Evolutionary conservation across 108 stramenopile species (phyloP).

Genomic region (Cyclotella choctawhatcheeana): DNA sequence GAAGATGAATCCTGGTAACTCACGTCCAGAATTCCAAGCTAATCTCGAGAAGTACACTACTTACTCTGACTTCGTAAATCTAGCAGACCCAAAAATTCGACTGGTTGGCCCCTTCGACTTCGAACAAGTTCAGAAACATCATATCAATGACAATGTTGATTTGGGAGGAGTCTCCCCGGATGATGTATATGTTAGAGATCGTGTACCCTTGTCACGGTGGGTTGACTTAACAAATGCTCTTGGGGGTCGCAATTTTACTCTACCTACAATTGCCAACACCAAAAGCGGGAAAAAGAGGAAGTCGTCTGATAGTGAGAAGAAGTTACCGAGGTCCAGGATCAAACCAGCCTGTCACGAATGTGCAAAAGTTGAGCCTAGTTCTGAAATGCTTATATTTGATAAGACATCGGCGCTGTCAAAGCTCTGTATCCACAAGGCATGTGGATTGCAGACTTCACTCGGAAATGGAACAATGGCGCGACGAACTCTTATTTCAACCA

Average conservation of each 20-base stretch:
- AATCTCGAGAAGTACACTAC: slow-evolving; percentile 23
- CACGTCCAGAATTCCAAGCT: slow-evolving; percentile 18
- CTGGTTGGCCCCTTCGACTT: slow-evolving; percentile 45
- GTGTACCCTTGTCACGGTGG: slow-evolving; percentile 33
- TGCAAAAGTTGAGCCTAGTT: slow-evolving; percentile 5
- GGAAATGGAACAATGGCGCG: not conserved
- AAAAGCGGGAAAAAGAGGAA: slow-evolving; percentile 17
- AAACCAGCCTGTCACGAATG: slow-evolving; percentile 6
- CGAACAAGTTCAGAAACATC: slow-evolving; percentile 4
- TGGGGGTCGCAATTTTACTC: slow-evolving; percentile 12
- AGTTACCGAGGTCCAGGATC: not conserved
- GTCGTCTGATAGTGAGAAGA: not conserved
- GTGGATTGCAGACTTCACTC: not conserved
- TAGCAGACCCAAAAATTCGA: slow-evolving; percentile 22
- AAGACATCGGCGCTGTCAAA: not conserved
- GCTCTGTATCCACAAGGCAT: slow-evolving; percentile 24
- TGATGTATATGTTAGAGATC: slow-evolving; percentile 37
- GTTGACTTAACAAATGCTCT: slow-evolving; percentile 17
- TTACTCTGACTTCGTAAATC: slow-evolving; percentile 22
- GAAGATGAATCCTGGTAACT: not conserved
- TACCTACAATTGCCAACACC: slow-evolving; percentile 9
- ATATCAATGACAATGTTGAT: not conserved
- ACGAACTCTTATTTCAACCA: slow-evolving; percentile 2
- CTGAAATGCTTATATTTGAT: slow-evolving; percentile 20
- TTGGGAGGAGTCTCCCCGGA: not conserved